These are phyloP conservation scores for Hyphopichia buzzinii DNA, from an alignment of 1,139 yeast genomes.

Conservation along the genomic window DNA sequence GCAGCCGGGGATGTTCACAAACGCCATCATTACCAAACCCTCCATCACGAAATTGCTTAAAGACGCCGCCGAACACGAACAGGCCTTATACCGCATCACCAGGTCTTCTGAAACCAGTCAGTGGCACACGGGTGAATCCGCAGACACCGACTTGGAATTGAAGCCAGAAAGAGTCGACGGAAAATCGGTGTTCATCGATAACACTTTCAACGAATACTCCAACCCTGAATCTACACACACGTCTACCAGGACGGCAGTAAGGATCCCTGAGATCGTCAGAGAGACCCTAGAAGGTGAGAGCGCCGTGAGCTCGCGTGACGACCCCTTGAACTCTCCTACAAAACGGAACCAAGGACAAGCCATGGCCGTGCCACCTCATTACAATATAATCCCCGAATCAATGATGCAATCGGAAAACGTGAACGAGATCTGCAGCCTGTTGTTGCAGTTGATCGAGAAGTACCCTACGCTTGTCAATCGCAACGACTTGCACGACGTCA, in stretches of 20 bases:
- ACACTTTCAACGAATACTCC: constrained; percentile 17
- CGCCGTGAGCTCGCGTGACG: not conserved
- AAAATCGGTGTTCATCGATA: constrained; percentile 26
- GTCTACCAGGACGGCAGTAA: constrained; percentile 18
- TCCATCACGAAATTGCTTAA: constrained; percentile 58
- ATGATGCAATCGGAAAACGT: constrained; percentile 12
- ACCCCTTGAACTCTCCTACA: constrained; percentile 1
- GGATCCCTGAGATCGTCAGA: constrained; percentile 17
- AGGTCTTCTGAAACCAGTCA: constrained; percentile 5
- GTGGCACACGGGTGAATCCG: not conserved
- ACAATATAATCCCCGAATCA: constrained; percentile 7
- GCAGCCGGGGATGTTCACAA: constrained; percentile 62
- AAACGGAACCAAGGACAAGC: not conserved
- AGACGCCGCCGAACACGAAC: constrained; percentile 59
- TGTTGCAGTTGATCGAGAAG: constrained; percentile 20
- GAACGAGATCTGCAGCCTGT: constrained; percentile 18
- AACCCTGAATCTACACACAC: constrained; percentile 6
- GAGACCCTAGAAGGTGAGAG: constrained; percentile 4
- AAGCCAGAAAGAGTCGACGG: constrained; percentile 41
- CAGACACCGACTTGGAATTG: constrained; percentile 9
- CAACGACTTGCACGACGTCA: constrained; percentile 18
- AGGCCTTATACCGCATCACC: constrained; percentile 43
- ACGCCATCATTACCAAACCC: constrained; percentile 55
- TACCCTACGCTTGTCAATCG: constrained; percentile 30
- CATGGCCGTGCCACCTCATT: not conserved